Evolutionary conservation across 2,329 filamentous ascomycete genomes (phyloP), one percentile per base, ranked within the genome.

Genomic region (Elsinoe fawcettii): DNA sequence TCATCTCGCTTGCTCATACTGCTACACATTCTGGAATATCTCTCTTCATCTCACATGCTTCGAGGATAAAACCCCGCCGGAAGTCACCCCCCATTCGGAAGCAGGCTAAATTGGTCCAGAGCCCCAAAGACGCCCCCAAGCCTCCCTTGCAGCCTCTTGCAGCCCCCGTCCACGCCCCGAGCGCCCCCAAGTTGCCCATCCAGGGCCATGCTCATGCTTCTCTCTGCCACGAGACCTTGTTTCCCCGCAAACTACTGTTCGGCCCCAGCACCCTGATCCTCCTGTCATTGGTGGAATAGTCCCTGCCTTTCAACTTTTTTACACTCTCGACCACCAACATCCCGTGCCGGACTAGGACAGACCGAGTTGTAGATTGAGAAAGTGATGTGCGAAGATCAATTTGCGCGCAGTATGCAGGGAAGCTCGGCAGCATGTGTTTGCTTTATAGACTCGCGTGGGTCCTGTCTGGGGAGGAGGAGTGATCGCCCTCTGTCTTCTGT

Each of bases 381-480:
- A 53, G 49, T 53, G 49, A 36, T 53, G 34, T 53, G 49, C 49
- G 49, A 36, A 53, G 34, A 36, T 39, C 49, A 53, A 53, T 53
- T 53, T 53, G 34, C 30, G 34, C n/a, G 32, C 34, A 39, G 34
- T 16, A 39, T 53, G 49, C 49, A 53, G 49, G 49, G 49, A 23
- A 36, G 25, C 30, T 39, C 30, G 30, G 30, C 30, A 53, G 25
- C 30, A 20, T 20, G 20, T 37, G 32, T 53, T 39, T 22, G 37
- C 49, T 53, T 39, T 34, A 22, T 53, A 53, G 49, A 39, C 34
- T 30, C 32, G 49, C 49, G 49, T 39, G 49, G 30, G n/a, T 53
- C 49, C 32, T 34, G 30, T 36, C 20, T 36, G 20, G 16, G 16
- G 46, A 51, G 46, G 11, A 36, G 49, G 16, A 25, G 49, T 53